phyloP scores from a whole-genome alignment of 345 rosid genomes.

The Lenwebbia sp. region DNA sequence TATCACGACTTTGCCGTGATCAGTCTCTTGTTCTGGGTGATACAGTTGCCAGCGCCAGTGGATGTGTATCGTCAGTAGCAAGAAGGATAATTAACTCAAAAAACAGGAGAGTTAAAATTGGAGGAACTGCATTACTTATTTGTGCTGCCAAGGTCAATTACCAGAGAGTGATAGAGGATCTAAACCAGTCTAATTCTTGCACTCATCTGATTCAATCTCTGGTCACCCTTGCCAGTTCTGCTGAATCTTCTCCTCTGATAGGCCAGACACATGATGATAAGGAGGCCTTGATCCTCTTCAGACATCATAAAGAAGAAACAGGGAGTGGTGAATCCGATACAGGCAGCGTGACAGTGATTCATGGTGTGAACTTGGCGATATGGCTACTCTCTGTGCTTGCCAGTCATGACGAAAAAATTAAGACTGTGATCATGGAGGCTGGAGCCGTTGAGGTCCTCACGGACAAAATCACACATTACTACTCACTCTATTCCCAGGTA shows the following conservation, averaged over 20 bases:
- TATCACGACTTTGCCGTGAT: slow-evolving; percentile 80
- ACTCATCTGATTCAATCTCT: slow-evolving; percentile 64
- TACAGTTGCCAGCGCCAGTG: slow-evolving; percentile 47
- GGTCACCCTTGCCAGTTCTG: slow-evolving; percentile 48
- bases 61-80: slow-evolving; percentile 59
- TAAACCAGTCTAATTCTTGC: slow-evolving; percentile 63
- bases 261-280: slow-evolving; percentile 35
- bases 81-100: slow-evolving; percentile 63
- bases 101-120: slow-evolving; percentile 69
- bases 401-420: slow-evolving; percentile 76
- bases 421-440: slow-evolving; percentile 74
- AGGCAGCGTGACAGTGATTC: slow-evolving; percentile 44
- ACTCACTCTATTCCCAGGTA: slow-evolving; percentile 69
- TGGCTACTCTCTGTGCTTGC: slow-evolving; percentile 94
- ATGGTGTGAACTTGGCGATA: slow-evolving; percentile 68
- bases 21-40: slow-evolving; percentile 80
- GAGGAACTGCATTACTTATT: slow-evolving; percentile 87
- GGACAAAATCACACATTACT: slow-evolving; percentile 54
- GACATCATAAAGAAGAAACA: slow-evolving; percentile 45
- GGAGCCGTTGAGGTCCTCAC: slow-evolving; percentile 88
- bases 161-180: slow-evolving; percentile 76
- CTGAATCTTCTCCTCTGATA: slow-evolving; percentile 31
- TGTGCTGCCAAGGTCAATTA: slow-evolving; percentile 91
- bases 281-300: slow-evolving; percentile 51
- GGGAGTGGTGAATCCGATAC: slow-evolving; percentile 32